Evolutionary conservation across 768 basidiomycete species (phyloP), one percentile per base, ranked within the genome.

Genomic region (Macrolepiota albuminosa): DNA sequence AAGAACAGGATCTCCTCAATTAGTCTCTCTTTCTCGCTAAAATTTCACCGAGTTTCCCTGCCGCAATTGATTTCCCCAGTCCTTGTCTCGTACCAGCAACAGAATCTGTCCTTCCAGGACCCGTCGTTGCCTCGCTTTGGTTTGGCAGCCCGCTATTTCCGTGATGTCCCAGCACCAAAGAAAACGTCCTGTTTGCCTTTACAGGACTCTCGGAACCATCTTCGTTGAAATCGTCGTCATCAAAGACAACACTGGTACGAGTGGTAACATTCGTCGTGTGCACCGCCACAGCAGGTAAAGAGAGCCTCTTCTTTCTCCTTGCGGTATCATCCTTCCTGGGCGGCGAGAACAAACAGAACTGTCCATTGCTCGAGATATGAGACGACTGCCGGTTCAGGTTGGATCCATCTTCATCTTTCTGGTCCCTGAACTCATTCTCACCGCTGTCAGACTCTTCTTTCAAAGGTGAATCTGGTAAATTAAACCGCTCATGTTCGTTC

Each of bases 241-340:
- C 56, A 21, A 39, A 61, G 8, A 57, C 45, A 13, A 63, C 55
- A 57, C 69, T 72, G 42, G 83, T 81, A 21, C 83, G 79, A 24
- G 87, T 82, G 33, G 85, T 87, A 14, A 92, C 89, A 18, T 81
- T 84, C 34, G 84, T 84, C 34, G 85, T 84, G 63, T 91, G 89
- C 69, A 92, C 63, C 40, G 87, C 89, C 40, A 93, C 77, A n/a
- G 88, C 88, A 49, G 90, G 88, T 53, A 88, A 61, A 52, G 91
- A 91, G 66, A 91, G 91, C 42, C 88, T 81, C 68, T 89, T 88
- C 66, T 65, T 58, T 56, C 84, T 71, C 64, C 86, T 73, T 47
- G 79, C 81, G 0, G 87, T 88, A 61, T 88, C 81, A 68, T 89
- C 88, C 65, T 69, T 77, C 60, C 77, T 66, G 52, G 71, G 70